Conservation (phyloP, 208 protist genomes). For the Porcisia deanei region DNA sequence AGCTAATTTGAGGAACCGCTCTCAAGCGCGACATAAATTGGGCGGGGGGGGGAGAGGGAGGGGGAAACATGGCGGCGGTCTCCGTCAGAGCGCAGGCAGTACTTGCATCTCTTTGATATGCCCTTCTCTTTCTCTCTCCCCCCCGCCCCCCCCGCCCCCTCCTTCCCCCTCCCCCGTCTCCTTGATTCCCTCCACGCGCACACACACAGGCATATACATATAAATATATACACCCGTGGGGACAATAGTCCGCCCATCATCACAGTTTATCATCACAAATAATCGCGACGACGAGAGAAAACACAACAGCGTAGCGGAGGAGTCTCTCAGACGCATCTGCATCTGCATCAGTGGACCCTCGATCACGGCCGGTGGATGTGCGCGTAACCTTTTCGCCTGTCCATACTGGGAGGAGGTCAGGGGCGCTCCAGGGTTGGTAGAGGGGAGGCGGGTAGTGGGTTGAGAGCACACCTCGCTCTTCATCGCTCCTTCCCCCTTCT, state of each 20-base stretch:
- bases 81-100: background rate
- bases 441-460: too few relatives aligned
- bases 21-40: background rate
- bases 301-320: background rate
- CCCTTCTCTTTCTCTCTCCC: background rate
- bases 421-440: too few relatives aligned
- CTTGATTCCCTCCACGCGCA: background rate
- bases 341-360: background rate
- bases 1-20: background rate
- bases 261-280: background rate
- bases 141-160: background rate
- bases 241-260: background rate
- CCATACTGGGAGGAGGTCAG: background rate
- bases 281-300: background rate
- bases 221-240: background rate
- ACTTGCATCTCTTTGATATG: background rate
- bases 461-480: too few relatives aligned
- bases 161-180: too few relatives aligned
- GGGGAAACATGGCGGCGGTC: background rate
- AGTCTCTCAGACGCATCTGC: background rate
- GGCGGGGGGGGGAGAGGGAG: background rate
- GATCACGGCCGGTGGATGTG: background rate
- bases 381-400: background rate
- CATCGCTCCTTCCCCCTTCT: too few relatives aligned
- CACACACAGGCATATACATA: constrained; percentile 12